Percentiles rank a stretch among this genome's conserved stretches.
phyloP scores from a whole-genome alignment of 2,329 filamentous ascomycete genomes.

The Paecilomyces fulvus region DNA sequence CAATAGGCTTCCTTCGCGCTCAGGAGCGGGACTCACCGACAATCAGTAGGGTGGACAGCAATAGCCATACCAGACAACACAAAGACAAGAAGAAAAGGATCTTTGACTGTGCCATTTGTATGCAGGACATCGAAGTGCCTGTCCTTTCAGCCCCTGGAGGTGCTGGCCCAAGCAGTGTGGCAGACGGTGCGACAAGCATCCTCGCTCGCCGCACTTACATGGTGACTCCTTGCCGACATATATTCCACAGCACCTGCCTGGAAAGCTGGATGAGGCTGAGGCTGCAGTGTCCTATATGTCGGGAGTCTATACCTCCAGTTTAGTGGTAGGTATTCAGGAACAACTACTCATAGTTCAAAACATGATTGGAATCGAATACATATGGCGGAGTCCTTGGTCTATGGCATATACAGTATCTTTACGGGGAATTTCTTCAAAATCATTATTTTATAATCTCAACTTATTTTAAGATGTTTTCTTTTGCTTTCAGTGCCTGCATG shows the following conservation, averaged over 20 bases:
- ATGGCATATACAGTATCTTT: neutral
- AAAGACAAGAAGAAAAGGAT: conserved; percentile 47
- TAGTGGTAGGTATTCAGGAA: conserved; percentile 35
- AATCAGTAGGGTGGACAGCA: conserved; percentile 30
- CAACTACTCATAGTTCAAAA: neutral
- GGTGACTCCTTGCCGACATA: conserved; percentile 93
- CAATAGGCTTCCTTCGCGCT: conserved; percentile 61
- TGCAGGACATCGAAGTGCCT: conserved; percentile 82
- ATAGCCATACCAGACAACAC: conserved; percentile 24
- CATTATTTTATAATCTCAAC: neutral
- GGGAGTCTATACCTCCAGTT: conserved; percentile 78
- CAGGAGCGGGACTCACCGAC: conserved; percentile 30
- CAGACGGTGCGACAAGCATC: conserved; percentile 49
- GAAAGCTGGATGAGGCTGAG: conserved; percentile 95
- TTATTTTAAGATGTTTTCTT: neutral
- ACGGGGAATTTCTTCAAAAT: neutral
- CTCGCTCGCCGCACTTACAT: conserved; percentile 80
- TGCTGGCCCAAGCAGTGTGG: conserved; percentile 37
- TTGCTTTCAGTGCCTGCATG: neutral
- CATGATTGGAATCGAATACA: neutral
- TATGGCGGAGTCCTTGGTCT: neutral
- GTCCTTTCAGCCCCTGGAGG: conserved; percentile 52
- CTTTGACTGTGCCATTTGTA: conserved; percentile 93
- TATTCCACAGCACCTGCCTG: conserved; percentile 85
- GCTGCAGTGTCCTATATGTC: conserved; percentile 89